Percentiles rank a stretch among this genome's conserved stretches.
Conservation (phyloP, 2,329 filamentous ascomycete species). For the Calcarisporium arbuscula region DNA sequence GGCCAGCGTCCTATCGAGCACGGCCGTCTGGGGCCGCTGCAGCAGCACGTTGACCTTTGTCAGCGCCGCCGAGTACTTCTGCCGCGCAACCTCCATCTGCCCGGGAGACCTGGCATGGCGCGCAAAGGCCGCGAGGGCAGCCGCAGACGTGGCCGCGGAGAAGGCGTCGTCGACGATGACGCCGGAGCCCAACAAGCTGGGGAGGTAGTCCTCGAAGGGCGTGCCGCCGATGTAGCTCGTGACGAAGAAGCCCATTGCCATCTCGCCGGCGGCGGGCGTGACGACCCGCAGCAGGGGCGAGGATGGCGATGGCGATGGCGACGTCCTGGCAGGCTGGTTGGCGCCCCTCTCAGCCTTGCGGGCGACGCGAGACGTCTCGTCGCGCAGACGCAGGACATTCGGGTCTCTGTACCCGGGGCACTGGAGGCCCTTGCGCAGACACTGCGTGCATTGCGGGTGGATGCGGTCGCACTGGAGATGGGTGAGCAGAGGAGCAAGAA, state of each 20-base stretch:
- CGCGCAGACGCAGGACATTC: conserved; percentile 15
- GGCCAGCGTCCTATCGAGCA: conserved; percentile 18
- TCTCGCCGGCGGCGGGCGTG: conserved; percentile 6
- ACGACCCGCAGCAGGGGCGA: conserved; percentile 5
- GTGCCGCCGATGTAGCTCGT: conserved; percentile 18
- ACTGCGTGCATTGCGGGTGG: conserved; percentile 18
- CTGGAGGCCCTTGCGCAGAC: conserved; percentile 17
- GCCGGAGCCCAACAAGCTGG: conserved; percentile 10
- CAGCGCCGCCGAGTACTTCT: conserved; percentile 15
- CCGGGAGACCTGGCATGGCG: conserved; percentile 7
- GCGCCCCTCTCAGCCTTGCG: conserved; percentile 10
- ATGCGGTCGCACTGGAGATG: conserved; percentile 18
- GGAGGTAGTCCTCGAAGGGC: conserved; percentile 17
- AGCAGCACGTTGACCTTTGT: conserved; percentile 12
- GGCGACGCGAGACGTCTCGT: conserved; percentile 18
- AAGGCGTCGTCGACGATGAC: conserved; percentile 11
- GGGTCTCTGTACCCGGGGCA: conserved; percentile 20
- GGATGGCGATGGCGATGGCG: not conserved
- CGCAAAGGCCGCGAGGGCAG: conserved; percentile 17
- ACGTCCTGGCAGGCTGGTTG: not conserved
- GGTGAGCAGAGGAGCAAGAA: not conserved
- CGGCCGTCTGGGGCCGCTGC: conserved; percentile 10
- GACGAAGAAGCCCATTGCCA: conserved; percentile 17
- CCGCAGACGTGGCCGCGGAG: conserved; percentile 15
- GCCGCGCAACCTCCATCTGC: conserved; percentile 13